Conservation (phyloP, 257 asterid genomes). For the Solanum lignicaule region DNA sequence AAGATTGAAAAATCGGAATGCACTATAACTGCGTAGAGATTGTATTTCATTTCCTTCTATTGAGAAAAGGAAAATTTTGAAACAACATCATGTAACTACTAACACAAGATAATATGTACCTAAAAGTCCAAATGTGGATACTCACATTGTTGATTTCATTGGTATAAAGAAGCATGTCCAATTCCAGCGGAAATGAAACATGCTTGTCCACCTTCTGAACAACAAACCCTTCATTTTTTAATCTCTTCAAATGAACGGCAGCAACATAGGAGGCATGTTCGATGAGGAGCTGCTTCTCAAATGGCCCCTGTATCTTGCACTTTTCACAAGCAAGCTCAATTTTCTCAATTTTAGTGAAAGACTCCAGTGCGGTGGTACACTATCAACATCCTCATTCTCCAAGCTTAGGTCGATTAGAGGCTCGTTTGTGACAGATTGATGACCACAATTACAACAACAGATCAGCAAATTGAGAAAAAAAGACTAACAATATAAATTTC, state of each 20-base stretch:
- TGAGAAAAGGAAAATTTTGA: not conserved
- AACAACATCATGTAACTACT: not conserved
- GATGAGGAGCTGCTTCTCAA: slow-evolving; percentile 67
- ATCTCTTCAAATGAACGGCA: slow-evolving; percentile 74
- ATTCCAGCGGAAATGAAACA: slow-evolving; percentile 53
- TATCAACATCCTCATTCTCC: slow-evolving; percentile 61
- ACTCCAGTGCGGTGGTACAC: slow-evolving; percentile 52
- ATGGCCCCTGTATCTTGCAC: slow-evolving; percentile 54
- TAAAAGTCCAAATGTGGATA: not conserved
- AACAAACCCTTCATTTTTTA: slow-evolving; percentile 50
- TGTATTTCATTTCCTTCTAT: slow-evolving; percentile 44
- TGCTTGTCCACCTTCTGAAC: slow-evolving; percentile 69
- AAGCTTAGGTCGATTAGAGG: slow-evolving; percentile 71
- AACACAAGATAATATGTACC: not conserved
- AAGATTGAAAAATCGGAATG: too few species aligned
- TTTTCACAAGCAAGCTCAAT: slow-evolving; percentile 71
- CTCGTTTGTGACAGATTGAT: slow-evolving; percentile 63
- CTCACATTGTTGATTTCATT: slow-evolving; percentile 33
- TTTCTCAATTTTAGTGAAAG: slow-evolving; percentile 71
- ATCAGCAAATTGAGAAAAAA: slow-evolving; percentile 34
- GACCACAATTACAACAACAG: slow-evolving; percentile 67
- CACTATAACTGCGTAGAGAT: too few species aligned
- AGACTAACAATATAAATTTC: not conserved
- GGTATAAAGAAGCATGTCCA: slow-evolving; percentile 56
- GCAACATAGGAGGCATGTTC: slow-evolving; percentile 62